Evolutionary conservation across 768 basidiomycete species (phyloP).

Genomic region (Russula griseocarnosa): DNA sequence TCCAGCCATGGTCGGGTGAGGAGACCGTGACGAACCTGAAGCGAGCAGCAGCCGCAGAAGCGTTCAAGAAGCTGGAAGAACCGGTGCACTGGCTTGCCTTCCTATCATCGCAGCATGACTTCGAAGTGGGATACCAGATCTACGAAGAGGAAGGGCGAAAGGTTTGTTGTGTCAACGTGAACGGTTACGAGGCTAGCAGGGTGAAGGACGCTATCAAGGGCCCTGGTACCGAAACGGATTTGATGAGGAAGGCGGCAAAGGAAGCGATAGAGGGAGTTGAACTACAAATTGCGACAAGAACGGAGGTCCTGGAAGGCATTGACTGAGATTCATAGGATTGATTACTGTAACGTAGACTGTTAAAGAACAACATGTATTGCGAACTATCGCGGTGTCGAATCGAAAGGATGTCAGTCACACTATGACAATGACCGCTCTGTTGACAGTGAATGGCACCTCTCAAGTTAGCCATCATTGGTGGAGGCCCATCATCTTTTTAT

Average conservation of each 20-base stretch:
- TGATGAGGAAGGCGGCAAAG: slow-evolving; percentile 17
- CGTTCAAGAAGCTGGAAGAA: slow-evolving; percentile 43
- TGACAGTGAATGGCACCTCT: slow-evolving; percentile 35
- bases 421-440: too few relatives aligned
- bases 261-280: slow-evolving; percentile 12
- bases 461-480: slow-evolving; percentile 89
- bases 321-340: not conserved
- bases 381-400: too few relatives aligned
- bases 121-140: slow-evolving; percentile 13
- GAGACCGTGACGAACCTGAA: slow-evolving; percentile 40
- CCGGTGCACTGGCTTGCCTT: slow-evolving; percentile 22
- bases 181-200: slow-evolving; percentile 8
- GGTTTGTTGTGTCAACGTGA: slow-evolving; percentile 16
- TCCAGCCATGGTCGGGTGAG: slow-evolving; percentile 43
- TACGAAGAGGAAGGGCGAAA: slow-evolving; percentile 22
- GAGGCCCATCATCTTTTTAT: slow-evolving; percentile 96
- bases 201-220: slow-evolving; percentile 1
- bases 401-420: too few relatives aligned
- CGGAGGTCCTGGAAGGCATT: not conserved
- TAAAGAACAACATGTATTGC: too few relatives aligned
- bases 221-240: not conserved
- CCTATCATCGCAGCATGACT: slow-evolving; percentile 13
- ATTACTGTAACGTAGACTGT: too few relatives aligned
- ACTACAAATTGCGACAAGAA: not conserved
- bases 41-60: slow-evolving; percentile 58